phyloP scores from a whole-genome alignment of 768 basidiomycete species.

The Auriscalpium vulgare region DNA sequence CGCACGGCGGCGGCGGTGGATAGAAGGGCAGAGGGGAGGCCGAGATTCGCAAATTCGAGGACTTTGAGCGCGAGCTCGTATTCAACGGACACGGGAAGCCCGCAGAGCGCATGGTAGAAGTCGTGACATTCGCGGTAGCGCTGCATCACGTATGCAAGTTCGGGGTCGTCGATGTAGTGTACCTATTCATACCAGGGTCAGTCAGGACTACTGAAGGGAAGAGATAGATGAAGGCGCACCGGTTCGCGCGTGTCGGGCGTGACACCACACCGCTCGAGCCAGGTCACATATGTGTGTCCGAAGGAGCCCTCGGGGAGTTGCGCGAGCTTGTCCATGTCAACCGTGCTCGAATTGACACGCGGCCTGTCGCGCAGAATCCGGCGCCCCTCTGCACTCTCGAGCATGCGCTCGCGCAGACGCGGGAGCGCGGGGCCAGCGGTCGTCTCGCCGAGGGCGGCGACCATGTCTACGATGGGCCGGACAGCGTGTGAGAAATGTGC shows the following conservation, averaged over 20 bases:
- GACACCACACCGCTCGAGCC: conserved; percentile 82
- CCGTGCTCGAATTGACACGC: conserved; percentile 64
- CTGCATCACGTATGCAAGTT: conserved; percentile 96
- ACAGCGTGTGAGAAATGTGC: background rate
- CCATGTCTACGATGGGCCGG: conserved; percentile 59
- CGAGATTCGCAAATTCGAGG: conserved; percentile 90
- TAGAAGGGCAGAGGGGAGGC: conserved; percentile 80
- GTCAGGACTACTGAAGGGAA: background rate
- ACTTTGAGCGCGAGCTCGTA: conserved; percentile 92
- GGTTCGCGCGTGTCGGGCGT: conserved; percentile 92
- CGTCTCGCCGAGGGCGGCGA: conserved; percentile 90
- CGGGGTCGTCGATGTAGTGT: conserved; percentile 89
- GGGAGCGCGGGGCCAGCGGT: conserved; percentile 78
- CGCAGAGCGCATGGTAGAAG: conserved; percentile 89
- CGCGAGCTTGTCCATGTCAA: conserved; percentile 63
- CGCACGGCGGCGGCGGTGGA: conserved; percentile 77
- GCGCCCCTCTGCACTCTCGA: conserved; percentile 73
- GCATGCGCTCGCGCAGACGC: conserved; percentile 68
- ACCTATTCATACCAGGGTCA: conserved; percentile 44
- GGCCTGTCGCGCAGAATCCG: conserved; percentile 80
- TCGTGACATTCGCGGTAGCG: conserved; percentile 98
- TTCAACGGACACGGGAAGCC: conserved; percentile 81
- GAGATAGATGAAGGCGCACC: conserved; percentile 35
- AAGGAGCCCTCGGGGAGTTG: conserved; percentile 72
- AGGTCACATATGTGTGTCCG: conserved; percentile 79